Evolutionary conservation across 108 stramenopile species (phyloP), one percentile per base, ranked within the genome.

Genomic region (Chaetoceros muelleri): DNA sequence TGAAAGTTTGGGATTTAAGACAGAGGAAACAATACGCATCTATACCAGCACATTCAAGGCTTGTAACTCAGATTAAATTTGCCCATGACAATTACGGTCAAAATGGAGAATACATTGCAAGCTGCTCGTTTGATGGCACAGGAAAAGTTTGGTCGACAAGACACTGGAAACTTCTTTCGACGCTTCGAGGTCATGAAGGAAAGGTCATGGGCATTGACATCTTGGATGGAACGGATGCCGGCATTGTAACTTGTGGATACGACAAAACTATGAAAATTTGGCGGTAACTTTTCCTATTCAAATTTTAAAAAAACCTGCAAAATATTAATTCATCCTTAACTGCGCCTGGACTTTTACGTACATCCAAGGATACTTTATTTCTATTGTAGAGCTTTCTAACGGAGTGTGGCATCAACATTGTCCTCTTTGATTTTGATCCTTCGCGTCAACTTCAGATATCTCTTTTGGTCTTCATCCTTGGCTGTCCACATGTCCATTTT

Each of bases 1-100:
- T 93, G 51, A 87, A 91, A 53, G 60, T 95, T 13, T 98, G 97
- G 97, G 97, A 98, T 66, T 57, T 98, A 20, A 87, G 97, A 2
- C 77, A 69, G 55, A 75, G 81, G 13, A 81, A 76, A n/a, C 71
- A 68, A 28, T 65, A 76, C 47, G 87, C 92, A 53, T 87, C 87
- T 3, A 68, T 99, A 26, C 94, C 98, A 16, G 98, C 96, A 3
- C 96, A 99, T 75, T 85, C 89, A 18, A 81, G 76, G 34, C 72
- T 99, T 28, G 78, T 99, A 30, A 81, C 95, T 10, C 89, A 92
- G 64, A 66, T 95, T 20, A 70, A 73, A 60, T 99, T 84, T 62
- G 64, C 76, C 45, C 73, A 72, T 48, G 53, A 70, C 2, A 46
- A 54, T 2, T 70, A 70, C 0, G 54, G 55, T 45, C 67, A 64